A percentile compares a stretch with the other conserved stretches of the same genome.
Evolutionary conservation across 2,329 filamentous ascomycete species (phyloP).

Genomic region (Botrytis squamosa): DNA sequence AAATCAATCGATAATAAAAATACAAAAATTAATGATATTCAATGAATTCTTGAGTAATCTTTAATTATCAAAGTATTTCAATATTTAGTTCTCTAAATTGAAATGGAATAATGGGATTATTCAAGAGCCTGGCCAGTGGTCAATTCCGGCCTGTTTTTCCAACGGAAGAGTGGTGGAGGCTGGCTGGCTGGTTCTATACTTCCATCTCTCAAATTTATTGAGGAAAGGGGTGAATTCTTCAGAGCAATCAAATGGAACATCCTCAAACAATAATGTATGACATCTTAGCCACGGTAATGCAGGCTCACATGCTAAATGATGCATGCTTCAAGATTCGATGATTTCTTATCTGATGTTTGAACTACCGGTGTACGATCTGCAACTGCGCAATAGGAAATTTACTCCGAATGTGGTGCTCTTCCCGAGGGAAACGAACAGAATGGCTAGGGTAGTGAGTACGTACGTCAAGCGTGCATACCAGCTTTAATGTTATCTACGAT

Average conservation of each 20-base stretch:
- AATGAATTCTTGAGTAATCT: too few species aligned
- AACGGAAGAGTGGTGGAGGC: too few species aligned
- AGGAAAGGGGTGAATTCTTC: not conserved
- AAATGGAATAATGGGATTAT: too few species aligned
- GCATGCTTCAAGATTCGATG: constrained; percentile 4
- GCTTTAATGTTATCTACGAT: not conserved
- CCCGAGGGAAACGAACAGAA: not conserved
- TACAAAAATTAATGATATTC: too few species aligned
- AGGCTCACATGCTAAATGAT: not conserved
- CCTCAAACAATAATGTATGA: not conserved
- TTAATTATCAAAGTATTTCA: too few species aligned
- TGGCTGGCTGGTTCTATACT: not conserved
- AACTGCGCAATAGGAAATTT: not conserved
- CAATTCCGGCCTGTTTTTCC: too few species aligned
- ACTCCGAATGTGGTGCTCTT: constrained; percentile 1
- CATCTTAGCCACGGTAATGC: not conserved
- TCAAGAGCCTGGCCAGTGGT: too few species aligned
- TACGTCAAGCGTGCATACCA: not conserved
- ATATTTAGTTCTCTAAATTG: too few species aligned
- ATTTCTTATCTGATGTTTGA: constrained; percentile 13
- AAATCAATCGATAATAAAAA: too few species aligned
- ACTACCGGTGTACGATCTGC: not conserved
- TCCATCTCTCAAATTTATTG: not conserved
- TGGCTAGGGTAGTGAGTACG: not conserved
- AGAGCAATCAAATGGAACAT: not conserved